These are phyloP conservation scores for Leishmania arabica DNA, from an alignment of 208 protist genomes.

Conservation along the genomic window DNA sequence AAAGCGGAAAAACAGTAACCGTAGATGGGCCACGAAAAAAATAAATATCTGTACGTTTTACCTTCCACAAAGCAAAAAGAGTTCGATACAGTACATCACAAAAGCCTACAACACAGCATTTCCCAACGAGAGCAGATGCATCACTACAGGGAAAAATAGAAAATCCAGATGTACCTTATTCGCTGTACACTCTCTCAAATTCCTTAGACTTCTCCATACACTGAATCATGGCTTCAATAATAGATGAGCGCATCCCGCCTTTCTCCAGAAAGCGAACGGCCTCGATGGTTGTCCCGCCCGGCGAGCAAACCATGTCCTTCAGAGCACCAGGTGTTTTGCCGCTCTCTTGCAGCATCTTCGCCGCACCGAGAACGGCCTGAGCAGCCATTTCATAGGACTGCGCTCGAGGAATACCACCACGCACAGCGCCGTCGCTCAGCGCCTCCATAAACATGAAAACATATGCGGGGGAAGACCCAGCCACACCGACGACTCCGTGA, in stretches of 20 bases:
- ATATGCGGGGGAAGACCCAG: conserved; percentile 95
- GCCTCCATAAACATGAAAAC: conserved; percentile 97
- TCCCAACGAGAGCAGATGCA: neutral
- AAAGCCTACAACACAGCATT: neutral
- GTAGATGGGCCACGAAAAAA: conserved; percentile 15
- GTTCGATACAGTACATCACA: neutral
- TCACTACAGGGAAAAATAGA: neutral
- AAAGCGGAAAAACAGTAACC: conserved; percentile 4
- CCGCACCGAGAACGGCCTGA: conserved; percentile 93
- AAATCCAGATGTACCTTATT: conserved; percentile 1
- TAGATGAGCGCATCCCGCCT: conserved; percentile 80
- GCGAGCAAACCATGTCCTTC: conserved; percentile 93
- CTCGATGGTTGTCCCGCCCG: conserved; percentile 96
- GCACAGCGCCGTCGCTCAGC: conserved; percentile 95
- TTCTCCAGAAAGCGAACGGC: conserved; percentile 93
- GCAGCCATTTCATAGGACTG: conserved; percentile 90
- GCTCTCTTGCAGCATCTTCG: conserved; percentile 88
- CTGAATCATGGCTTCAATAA: conserved; percentile 93
- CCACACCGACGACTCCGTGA: conserved; percentile 95
- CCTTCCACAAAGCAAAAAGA: neutral
- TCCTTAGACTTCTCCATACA: conserved; percentile 89
- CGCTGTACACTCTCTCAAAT: conserved; percentile 62
- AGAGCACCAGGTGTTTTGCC: conserved; percentile 75
- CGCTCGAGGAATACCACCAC: conserved; percentile 82
- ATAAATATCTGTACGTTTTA: neutral